Conservation (phyloP, 2,329 filamentous ascomycete genomes). For the Polytolypa hystricis region DNA sequence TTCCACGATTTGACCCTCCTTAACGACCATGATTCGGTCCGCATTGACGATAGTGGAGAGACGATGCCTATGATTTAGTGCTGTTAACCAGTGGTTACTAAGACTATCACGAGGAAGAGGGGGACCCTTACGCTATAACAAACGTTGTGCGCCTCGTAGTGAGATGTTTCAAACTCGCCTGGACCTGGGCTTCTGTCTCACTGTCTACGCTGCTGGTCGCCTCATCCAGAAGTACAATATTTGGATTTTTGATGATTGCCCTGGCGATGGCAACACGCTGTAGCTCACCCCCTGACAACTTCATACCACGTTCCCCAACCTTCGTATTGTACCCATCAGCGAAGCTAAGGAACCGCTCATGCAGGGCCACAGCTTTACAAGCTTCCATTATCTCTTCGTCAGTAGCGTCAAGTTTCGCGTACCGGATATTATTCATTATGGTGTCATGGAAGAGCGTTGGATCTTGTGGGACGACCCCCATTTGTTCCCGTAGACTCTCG, state of each 20-base stretch:
- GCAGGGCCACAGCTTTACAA: slow-evolving; percentile 51
- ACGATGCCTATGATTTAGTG: slow-evolving; percentile 40
- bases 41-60: slow-evolving; percentile 59
- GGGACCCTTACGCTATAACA: slow-evolving; percentile 38
- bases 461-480: slow-evolving; percentile 56
- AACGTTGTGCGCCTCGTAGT: slow-evolving; percentile 42
- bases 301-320: slow-evolving; percentile 40
- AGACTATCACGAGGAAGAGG: slow-evolving; percentile 22
- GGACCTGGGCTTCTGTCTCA: slow-evolving; percentile 36
- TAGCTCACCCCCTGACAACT: slow-evolving; percentile 42
- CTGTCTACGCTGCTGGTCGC: slow-evolving; percentile 42
- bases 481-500: slow-evolving; percentile 44
- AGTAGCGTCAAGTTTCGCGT: slow-evolving; percentile 50
- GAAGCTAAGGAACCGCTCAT: slow-evolving; percentile 53
- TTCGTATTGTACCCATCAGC: slow-evolving; percentile 40
- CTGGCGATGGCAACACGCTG: slow-evolving; percentile 41
- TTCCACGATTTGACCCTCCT: slow-evolving; percentile 52
- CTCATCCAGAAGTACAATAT: slow-evolving; percentile 39
- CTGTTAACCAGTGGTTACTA: slow-evolving; percentile 1
- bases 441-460: slow-evolving; percentile 53
- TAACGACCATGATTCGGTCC: slow-evolving; percentile 55
- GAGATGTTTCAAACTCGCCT: slow-evolving; percentile 36
- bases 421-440: slow-evolving; percentile 54
- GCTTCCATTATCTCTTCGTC: slow-evolving; percentile 50
- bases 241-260: slow-evolving; percentile 33